Evolutionary conservation across 768 basidiomycete genomes (phyloP).

Genomic region (Polyporus arcularius): DNA sequence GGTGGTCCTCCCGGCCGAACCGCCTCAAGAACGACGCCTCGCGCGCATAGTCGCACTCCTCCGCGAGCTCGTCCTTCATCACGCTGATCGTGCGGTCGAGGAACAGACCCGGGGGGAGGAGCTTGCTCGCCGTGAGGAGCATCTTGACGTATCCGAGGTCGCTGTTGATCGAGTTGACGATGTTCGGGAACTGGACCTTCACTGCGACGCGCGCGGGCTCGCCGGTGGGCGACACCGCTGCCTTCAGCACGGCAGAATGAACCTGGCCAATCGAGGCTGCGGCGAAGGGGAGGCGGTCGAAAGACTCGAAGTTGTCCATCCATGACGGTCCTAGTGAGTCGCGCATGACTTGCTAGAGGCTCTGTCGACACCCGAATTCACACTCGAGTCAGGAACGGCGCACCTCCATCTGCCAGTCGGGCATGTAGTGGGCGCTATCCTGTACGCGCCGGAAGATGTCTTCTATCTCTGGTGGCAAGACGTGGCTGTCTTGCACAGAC

Average conservation of each 20-base stretch:
- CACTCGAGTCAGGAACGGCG: slow-evolving; percentile 13
- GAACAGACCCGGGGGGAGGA: slow-evolving; percentile 89
- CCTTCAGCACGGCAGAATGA: slow-evolving; percentile 68
- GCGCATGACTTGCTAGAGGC: slow-evolving; percentile 63
- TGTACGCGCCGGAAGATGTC: slow-evolving; percentile 89
- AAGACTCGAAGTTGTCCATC: slow-evolving; percentile 67
- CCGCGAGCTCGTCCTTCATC: slow-evolving; percentile 85
- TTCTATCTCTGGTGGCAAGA: slow-evolving; percentile 86
- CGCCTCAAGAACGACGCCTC: slow-evolving; percentile 72
- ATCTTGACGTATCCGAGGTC: slow-evolving; percentile 87
- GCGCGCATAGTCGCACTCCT: slow-evolving; percentile 89
- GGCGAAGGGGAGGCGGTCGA: slow-evolving; percentile 87
- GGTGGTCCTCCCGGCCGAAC: slow-evolving; percentile 53
- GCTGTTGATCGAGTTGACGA: slow-evolving; percentile 80
- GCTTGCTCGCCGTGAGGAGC: slow-evolving; percentile 73
- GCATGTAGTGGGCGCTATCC: slow-evolving; percentile 98
- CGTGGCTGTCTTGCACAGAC: slow-evolving; percentile 69
- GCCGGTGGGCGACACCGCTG: slow-evolving; percentile 54
- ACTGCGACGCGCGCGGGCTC: slow-evolving; percentile 64
- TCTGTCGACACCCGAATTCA: not conserved
- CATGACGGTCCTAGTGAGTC: slow-evolving; percentile 77
- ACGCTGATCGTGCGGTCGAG: slow-evolving; percentile 87
- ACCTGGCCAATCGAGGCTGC: slow-evolving; percentile 98
- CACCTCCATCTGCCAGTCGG: slow-evolving; percentile 97
- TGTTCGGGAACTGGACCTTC: slow-evolving; percentile 96